phyloP scores from a whole-genome alignment of 306 rosid species.

The Dalbergia cochinchinensis region DNA sequence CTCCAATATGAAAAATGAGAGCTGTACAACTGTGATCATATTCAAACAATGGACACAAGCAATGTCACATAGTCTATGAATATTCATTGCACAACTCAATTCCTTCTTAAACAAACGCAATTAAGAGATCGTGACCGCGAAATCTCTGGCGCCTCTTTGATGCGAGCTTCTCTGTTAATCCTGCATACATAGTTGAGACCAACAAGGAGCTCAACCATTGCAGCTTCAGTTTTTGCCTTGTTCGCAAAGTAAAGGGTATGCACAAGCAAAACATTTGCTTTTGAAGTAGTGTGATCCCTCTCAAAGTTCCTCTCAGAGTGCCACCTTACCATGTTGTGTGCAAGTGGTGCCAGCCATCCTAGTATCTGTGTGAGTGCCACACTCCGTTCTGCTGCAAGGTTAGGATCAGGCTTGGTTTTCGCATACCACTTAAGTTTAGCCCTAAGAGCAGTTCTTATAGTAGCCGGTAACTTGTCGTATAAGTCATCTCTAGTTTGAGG shows the following conservation, averaged over 20 bases:
- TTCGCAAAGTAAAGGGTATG: slow-evolving; percentile 84
- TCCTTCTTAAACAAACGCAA: slow-evolving; percentile 11
- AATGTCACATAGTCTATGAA: slow-evolving; percentile 12
- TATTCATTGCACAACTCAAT: slow-evolving; percentile 27
- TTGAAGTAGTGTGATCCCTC: slow-evolving; percentile 57
- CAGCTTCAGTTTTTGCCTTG: slow-evolving; percentile 76
- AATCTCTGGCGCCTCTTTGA: slow-evolving; percentile 31
- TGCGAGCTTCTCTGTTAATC: slow-evolving; percentile 25
- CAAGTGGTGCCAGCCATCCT: slow-evolving; percentile 85
- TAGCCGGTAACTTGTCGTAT: slow-evolving; percentile 69
- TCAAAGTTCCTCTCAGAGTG: slow-evolving; percentile 76
- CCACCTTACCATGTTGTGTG: slow-evolving; percentile 82
- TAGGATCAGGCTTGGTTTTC: slow-evolving; percentile 50
- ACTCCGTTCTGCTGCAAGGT: slow-evolving; percentile 62
- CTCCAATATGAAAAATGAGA: slow-evolving; percentile 28
- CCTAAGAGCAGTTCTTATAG: slow-evolving; percentile 63
- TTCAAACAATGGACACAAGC: slow-evolving; percentile 1
- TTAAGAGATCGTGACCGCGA: slow-evolving; percentile 20
- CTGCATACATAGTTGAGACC: slow-evolving; percentile 74
- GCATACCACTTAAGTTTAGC: slow-evolving; percentile 60
- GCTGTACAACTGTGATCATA: slow-evolving; percentile 8
- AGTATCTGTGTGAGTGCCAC: slow-evolving; percentile 52
- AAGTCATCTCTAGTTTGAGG: slow-evolving; percentile 63
- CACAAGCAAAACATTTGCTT: slow-evolving; percentile 64
- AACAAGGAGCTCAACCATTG: slow-evolving; percentile 76